Conservation (phyloP, 164 flowering plant species). For the Cinnamomum micranthum region DNA sequence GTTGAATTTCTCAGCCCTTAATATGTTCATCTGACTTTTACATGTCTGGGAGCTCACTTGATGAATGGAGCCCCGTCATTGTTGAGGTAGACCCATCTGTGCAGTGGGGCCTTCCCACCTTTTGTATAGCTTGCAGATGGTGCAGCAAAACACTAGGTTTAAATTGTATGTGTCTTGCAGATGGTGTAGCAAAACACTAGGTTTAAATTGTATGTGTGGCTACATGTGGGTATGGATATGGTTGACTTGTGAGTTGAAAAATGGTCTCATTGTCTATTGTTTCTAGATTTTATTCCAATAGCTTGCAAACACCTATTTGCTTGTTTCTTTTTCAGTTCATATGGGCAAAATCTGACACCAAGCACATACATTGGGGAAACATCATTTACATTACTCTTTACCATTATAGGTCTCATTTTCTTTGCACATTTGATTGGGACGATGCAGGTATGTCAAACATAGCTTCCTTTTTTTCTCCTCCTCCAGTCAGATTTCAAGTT, state of each 20-base stretch:
- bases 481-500: not conserved
- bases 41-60: not conserved
- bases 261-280: not conserved
- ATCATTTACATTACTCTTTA: constrained; percentile 73
- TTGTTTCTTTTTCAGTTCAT: constrained; percentile 50
- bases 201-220: not conserved
- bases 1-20: too few species aligned
- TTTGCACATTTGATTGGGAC: constrained; percentile 94
- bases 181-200: not conserved
- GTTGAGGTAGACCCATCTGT: not conserved
- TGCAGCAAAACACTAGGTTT: not conserved
- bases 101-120: not conserved
- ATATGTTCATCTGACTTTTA: not conserved
- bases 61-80: not conserved
- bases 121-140: not conserved
- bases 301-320: not conserved
- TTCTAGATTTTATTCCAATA: not conserved
- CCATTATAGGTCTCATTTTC: constrained; percentile 79
- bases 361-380: constrained; percentile 91
- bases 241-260: not conserved
- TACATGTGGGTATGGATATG: too few species aligned
- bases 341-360: constrained; percentile 77
- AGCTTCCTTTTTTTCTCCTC: not conserved
- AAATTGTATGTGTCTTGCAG: not conserved
- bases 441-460: constrained; percentile 68